Base-by-base conservation (phyloP, 148 eudicot species). In the Amaranthus palmeri region DNA sequence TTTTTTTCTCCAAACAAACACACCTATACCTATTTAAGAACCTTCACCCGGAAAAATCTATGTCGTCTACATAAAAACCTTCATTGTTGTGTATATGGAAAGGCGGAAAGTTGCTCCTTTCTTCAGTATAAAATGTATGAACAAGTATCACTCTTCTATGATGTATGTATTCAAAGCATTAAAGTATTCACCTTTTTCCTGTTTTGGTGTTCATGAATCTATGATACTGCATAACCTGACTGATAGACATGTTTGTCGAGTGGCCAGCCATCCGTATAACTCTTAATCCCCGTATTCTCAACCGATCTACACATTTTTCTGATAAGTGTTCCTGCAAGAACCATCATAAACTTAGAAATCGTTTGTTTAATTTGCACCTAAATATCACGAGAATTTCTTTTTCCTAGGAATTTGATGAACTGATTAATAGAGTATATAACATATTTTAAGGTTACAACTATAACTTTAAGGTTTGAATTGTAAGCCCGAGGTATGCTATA, bases 281-380 rank as follows among this genome's bases (percentile, higher is more conserved):
- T 70, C 54, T 60, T 54, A 3, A 52, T 11, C 49, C 13, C 56
- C 7, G 41, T 15, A 6, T 44, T 17, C 7, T n/a, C 56, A 69
- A 57, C 6, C 36, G 49, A 14, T 5, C 8, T 10, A 25, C 69
- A 15, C 3, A 12, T 17, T 10, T 15, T 52, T 67, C 48, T 45
- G 52, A 53, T 53, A 18, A 72, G 4, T 56, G 43, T 40, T 54
- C 77, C 76, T 78, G 69, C 69, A 72, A 61, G 45, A 17, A 13
- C 6, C 0, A 40, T 55, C n/a, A 56, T 49, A 64, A 66, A 4
- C 49, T 55, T 12, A 4, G 18, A 65, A 25, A 25, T 25, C 36
- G 36, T 25, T 25, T 25, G 36, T 25, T 25, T n/a, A n/a, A n/a
- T n/a, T n/a, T 25, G 36, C 36, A 25, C 36, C 36, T 25, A 25